Percentiles rank a stretch among this genome's conserved stretches.
Conservation (phyloP, 106 monocot species). For the Dendrobium huoshanense region DNA sequence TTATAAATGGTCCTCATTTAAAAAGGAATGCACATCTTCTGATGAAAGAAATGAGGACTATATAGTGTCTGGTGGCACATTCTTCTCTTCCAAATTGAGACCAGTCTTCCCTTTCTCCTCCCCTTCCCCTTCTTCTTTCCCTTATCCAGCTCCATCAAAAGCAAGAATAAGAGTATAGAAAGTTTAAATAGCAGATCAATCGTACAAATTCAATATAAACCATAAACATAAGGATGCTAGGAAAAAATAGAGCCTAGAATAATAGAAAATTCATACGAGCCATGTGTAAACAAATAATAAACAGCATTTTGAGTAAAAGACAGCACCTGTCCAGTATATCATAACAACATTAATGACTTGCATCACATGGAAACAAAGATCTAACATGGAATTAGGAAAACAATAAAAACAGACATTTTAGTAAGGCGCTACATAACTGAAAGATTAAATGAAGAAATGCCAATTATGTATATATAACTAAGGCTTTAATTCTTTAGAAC, state of each 20-base stretch:
- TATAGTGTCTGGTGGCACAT: background rate
- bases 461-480: background rate
- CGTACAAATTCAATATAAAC: background rate
- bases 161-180: background rate
- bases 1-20: background rate
- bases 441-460: background rate
- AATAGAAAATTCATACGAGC: background rate
- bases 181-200: background rate
- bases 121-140: background rate
- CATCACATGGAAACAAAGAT: background rate
- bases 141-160: background rate
- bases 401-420: background rate
- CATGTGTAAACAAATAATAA: background rate
- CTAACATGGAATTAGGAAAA: background rate
- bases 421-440: background rate
- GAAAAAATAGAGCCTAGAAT: background rate
- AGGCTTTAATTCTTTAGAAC: background rate
- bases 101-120: background rate
- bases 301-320: background rate
- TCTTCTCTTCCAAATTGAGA: background rate
- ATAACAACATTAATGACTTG: background rate
- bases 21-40: background rate
- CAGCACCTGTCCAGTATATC: background rate
- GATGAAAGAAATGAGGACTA: constrained; percentile 1
- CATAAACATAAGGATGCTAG: background rate